Evolutionary conservation across 352 stramenopile genomes (phyloP), one percentile per base, ranked within the genome.

Genomic region (Phytopythium chamaehyphon): DNA sequence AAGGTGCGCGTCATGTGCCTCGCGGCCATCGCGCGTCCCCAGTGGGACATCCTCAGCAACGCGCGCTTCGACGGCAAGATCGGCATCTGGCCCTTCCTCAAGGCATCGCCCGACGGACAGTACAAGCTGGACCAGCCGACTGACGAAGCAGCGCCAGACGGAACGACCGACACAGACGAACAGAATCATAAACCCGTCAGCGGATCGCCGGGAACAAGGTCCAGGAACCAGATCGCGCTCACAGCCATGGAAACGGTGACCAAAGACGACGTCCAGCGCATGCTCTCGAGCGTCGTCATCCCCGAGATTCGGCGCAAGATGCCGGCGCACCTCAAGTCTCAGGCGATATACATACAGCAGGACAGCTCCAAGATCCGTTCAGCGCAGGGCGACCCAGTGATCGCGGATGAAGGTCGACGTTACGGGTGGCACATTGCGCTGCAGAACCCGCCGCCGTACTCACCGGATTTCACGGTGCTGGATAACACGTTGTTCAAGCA

Each of bases 1-100:
- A 70, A 66, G 54, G 64, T 53, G 11, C 69, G 66, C 37, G 59
- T 77, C 19, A 81, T 81, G 71, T 75, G 69, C 44, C 65, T 81
- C 40, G 56, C 52, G 5, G 71, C 71, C 2, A 64, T 81, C 35
- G 64, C 71, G 7, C 45, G 66, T 12, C 70, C 71, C n/a, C 66
- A 76, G 23, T 81, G 60, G 57, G 65, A 76, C 31, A 48, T 51
- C 2, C 47, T 63, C 11, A 73, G 55, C 43, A 60, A 58, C 16
- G 46, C 49, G 12, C 66, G 60, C 43, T 81, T 74, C 56, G 53
- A 75, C 46, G 71, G 71, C 15, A 81, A 77, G 46, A 62, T 81
- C 39, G 71, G 71, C 18, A 69, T 59, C 6, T 81, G 71, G 67
- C 59, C 64, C 16, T 76, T 76, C 57, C 54, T 76, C 16, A 52